Percentiles rank a stretch among this genome's conserved stretches.
Conservation (phyloP, 495 filamentous ascomycete genomes). For the Penicillium coffeae region DNA sequence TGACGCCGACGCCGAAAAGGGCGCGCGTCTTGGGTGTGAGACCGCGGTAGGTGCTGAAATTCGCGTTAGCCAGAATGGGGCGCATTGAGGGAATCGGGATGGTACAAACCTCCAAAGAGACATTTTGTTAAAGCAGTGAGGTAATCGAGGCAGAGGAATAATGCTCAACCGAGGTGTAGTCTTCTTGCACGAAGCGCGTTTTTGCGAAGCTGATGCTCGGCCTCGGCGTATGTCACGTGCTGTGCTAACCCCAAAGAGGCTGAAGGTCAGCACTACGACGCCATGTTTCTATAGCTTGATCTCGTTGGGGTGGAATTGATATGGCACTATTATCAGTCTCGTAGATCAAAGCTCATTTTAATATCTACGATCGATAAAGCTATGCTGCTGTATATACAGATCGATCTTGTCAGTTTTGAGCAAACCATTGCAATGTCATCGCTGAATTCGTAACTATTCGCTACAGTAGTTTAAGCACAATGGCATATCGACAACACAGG, state of each 20-base stretch:
- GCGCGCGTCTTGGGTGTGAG: slow-evolving; percentile 60
- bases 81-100: not conserved
- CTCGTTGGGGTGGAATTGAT: too few relatives aligned
- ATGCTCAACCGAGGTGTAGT: not conserved
- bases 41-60: slow-evolving; percentile 52
- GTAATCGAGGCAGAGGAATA: not conserved
- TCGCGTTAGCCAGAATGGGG: not conserved
- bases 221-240: too few relatives aligned
- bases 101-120: slow-evolving; percentile 42
- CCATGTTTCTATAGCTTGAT: too few relatives aligned
- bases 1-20: slow-evolving; percentile 59
- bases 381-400: too few relatives aligned
- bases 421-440: not conserved
- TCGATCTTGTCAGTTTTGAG: too few relatives aligned
- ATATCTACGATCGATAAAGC: too few relatives aligned
- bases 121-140: slow-evolving; percentile 15
- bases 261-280: too few relatives aligned
- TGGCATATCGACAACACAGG: not conserved
- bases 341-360: too few relatives aligned
- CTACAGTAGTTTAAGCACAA: not conserved
- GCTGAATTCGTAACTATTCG: not conserved
- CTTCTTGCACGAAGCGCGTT: too few relatives aligned
- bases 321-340: too few relatives aligned
- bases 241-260: too few relatives aligned
- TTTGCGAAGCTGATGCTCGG: too few relatives aligned